Percentiles rank a stretch among this genome's conserved stretches.
These are phyloP conservation scores for Talaromyces sp. DNA, from an alignment of 2,329 filamentous ascomycete genomes.

Conservation along the genomic window DNA sequence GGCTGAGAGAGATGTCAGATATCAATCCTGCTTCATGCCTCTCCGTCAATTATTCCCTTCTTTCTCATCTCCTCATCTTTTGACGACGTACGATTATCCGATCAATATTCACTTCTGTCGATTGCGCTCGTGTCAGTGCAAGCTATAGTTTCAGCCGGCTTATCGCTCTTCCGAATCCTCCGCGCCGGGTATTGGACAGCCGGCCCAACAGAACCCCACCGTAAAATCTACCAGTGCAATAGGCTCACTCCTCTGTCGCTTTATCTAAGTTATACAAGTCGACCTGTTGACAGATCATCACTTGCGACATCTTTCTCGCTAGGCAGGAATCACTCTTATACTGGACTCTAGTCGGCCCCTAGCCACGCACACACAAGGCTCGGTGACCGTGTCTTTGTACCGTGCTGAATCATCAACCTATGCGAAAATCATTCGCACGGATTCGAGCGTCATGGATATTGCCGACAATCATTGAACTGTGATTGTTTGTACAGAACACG, in stretches of 20 bases:
- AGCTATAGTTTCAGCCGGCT: not conserved
- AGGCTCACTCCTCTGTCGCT: not conserved
- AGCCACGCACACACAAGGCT: not conserved
- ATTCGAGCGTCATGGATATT: slow-evolving; percentile 3
- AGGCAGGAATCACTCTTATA: not conserved
- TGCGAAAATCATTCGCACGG: not conserved
- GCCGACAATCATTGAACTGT: not conserved
- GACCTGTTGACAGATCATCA: not conserved
- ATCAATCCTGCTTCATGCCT: not conserved
- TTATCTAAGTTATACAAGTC: not conserved
- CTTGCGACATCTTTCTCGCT: not conserved
- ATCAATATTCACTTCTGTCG: not conserved
- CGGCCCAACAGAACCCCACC: not conserved
- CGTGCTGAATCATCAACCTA: not conserved
- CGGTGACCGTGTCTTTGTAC: not conserved
- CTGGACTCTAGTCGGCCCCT: not conserved
- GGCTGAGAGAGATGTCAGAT: not conserved
- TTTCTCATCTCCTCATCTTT: not conserved
- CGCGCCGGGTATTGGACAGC: not conserved
- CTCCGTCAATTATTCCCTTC: not conserved
- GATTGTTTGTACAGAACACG: not conserved
- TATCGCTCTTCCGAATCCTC: slow-evolving; percentile 1
- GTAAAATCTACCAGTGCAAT: slow-evolving; percentile 4
- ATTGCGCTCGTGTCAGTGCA: not conserved
- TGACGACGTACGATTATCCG: not conserved